Percentiles rank a stretch among this genome's conserved stretches.
phyloP scores from a whole-genome alignment of 202 grass and related monocot genomes.

The Digitaria exilis region DNA sequence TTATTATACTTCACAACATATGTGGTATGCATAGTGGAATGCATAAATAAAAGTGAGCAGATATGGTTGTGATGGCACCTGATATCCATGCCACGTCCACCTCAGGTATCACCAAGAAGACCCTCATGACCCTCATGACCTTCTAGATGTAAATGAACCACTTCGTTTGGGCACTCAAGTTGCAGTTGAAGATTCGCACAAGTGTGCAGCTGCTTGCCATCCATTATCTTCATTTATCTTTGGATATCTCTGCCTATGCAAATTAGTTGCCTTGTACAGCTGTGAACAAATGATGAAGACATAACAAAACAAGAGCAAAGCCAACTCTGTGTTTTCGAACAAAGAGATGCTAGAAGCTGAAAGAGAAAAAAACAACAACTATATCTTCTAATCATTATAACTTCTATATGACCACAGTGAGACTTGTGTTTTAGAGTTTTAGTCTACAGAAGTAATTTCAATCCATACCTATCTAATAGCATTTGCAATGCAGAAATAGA shows the following conservation, averaged over 20 bases:
- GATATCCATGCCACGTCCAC: no score
- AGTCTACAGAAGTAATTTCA: not conserved
- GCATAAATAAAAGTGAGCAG: no score
- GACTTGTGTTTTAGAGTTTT: not conserved
- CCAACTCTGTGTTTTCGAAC: not conserved
- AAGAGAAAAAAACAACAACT: not conserved
- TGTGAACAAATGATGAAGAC: not conserved
- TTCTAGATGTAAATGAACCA: no score
- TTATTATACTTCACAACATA: no score
- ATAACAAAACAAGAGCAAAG: not conserved
- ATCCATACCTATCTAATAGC: not conserved
- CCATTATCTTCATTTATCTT: no score
- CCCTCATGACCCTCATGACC: no score
- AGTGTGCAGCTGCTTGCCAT: no score
- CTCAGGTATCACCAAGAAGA: no score
- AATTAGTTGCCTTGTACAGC: not conserved
- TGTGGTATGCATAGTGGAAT: no score
- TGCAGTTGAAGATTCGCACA: no score
- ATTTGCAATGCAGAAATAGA: not conserved
- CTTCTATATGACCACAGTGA: not conserved
- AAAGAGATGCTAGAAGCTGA: not conserved
- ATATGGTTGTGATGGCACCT: no score
- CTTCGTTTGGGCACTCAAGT: no score
- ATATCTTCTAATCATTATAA: not conserved
- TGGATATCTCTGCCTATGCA: not conserved